Percentiles rank a stretch among this genome's conserved stretches.
phyloP scores from a whole-genome alignment of 345 rosid species.

The Erucastrum elatum region DNA sequence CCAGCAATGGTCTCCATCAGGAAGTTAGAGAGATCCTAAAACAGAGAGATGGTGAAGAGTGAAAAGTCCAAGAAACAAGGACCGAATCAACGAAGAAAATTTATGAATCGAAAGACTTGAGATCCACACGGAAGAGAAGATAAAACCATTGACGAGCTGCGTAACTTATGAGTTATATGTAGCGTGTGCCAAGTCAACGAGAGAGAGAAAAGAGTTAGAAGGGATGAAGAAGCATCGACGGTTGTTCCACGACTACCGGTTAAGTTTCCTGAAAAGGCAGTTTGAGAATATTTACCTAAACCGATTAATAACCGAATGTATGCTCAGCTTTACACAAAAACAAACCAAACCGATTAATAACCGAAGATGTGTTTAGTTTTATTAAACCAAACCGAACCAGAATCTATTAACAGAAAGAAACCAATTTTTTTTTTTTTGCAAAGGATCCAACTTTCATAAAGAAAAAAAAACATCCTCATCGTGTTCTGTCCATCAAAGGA shows the following conservation, averaged over 20 bases:
- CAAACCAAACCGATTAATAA: conserved; percentile 13
- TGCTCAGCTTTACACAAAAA: not conserved
- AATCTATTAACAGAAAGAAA: not conserved
- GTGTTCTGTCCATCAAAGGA: conserved; percentile 19
- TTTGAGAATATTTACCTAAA: not conserved
- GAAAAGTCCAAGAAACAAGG: not conserved
- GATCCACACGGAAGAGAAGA: not conserved
- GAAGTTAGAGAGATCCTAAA: not conserved
- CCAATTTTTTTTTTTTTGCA: not conserved
- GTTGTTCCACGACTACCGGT: conserved; percentile 14
- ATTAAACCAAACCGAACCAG: not conserved
- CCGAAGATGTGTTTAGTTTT: not conserved
- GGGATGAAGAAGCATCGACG: conserved; percentile 2
- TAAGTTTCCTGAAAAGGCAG: conserved; percentile 4
- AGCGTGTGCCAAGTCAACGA: conserved; percentile 20
- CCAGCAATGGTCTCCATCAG: not conserved
- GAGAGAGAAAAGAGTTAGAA: not conserved
- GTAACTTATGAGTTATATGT: not conserved
- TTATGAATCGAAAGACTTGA: not conserved
- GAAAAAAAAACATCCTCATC: conserved; percentile 22
- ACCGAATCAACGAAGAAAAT: not conserved
- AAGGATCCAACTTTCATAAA: conserved; percentile 8
- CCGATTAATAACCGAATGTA: not conserved
- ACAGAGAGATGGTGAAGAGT: conserved; percentile 2
- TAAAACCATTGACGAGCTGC: conserved; percentile 9